Evolutionary conservation across 2,329 filamentous ascomycete genomes (phyloP).

Genomic region (Botrytis elliptica): DNA sequence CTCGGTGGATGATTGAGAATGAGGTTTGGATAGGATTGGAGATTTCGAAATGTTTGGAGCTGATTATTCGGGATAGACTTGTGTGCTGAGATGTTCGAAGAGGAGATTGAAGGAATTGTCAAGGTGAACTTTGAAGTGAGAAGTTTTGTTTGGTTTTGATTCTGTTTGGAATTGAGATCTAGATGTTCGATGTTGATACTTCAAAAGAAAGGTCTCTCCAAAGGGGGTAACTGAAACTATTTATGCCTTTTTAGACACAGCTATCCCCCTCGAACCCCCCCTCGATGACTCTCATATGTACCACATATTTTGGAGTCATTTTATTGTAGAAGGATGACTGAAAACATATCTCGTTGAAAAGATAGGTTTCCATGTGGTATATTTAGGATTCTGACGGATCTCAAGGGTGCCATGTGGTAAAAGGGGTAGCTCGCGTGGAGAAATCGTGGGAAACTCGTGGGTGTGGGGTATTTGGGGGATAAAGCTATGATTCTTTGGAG

Average conservation of each 20-base stretch:
- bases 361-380: not conserved
- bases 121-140: not conserved
- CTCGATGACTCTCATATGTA: not conserved
- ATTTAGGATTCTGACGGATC: not conserved
- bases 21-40: not conserved
- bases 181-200: not conserved
- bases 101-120: not conserved
- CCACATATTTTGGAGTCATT: not conserved
- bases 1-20: not conserved
- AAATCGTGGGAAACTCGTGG: not conserved
- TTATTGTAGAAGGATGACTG: not conserved
- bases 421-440: not conserved
- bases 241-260: not conserved
- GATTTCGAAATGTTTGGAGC: not conserved
- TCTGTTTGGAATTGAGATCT: not conserved
- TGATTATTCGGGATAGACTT: not conserved
- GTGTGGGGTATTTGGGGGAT: not conserved
- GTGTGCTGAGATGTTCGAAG: accelerated
- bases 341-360: not conserved
- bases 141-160: not conserved
- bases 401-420: not conserved
- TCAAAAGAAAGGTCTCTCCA: not conserved
- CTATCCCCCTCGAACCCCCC: too few species aligned
- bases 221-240: not conserved
- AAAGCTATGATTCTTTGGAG: not conserved